Conservation (phyloP, 331 rosid genomes). For the Quercus lobata region DNA sequence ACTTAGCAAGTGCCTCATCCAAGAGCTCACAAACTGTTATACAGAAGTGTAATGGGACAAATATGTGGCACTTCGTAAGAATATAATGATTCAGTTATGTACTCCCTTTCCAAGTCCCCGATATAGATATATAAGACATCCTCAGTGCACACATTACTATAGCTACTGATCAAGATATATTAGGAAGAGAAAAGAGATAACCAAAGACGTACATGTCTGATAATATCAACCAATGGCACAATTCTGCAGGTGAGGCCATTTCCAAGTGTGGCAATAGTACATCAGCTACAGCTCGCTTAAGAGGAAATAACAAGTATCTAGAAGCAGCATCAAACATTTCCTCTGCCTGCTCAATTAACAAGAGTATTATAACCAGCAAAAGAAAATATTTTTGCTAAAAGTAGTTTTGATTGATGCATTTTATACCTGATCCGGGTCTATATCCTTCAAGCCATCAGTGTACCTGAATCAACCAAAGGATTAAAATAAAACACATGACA, state of each 20-base stretch:
- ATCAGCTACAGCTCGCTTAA: slow-evolving; percentile 91
- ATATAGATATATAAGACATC: background rate
- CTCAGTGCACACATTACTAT: background rate
- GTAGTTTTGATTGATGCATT: slow-evolving; percentile 10
- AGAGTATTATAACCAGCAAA: slow-evolving; percentile 21
- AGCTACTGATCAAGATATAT: background rate
- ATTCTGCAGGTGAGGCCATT: slow-evolving; percentile 76
- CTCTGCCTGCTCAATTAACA: slow-evolving; percentile 57
- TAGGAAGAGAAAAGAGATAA: slow-evolving; percentile 15
- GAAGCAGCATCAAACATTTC: slow-evolving; percentile 93
- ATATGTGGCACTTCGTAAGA: background rate
- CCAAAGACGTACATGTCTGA: slow-evolving; percentile 68
- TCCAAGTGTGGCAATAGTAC: slow-evolving; percentile 78
- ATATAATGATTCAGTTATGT: background rate
- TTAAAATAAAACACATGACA: slow-evolving; percentile 8
- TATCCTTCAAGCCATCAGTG: slow-evolving; percentile 79
- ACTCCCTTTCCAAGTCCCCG: background rate
- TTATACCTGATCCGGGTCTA: slow-evolving; percentile 79
- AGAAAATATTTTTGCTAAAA: slow-evolving; percentile 9
- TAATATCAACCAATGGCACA: slow-evolving; percentile 80
- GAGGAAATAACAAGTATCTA: slow-evolving; percentile 85
- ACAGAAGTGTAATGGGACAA: background rate
- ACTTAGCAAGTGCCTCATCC: background rate
- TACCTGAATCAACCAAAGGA: slow-evolving; percentile 61
- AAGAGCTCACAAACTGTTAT: background rate